Evolutionary conservation across 73 alveolate genomes (phyloP), one percentile per base, ranked within the genome.

Genomic region (Paramecium sexaurelia): DNA sequence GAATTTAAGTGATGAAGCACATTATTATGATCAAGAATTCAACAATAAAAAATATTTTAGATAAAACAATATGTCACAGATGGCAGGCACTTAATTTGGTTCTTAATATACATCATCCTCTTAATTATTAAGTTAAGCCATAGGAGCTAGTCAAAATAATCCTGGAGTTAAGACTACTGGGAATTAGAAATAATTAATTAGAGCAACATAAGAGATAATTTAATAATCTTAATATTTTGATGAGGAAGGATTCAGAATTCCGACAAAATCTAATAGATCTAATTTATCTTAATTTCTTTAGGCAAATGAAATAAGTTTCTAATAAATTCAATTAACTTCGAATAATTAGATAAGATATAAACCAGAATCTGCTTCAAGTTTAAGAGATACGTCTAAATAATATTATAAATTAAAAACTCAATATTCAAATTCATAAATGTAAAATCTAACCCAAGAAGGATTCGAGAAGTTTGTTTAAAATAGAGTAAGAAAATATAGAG

Each of bases 1-100:
- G 43, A 24, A 66, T 56, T 61, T 88, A 61, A 41, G 84, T 40
- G 87, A 88, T 6, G 78, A 68, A 41, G 94, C 90, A n/a, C 69
- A 88, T 35, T 88, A 56, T 40, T 88, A 88, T 69, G 94, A 88
- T 27, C 26, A 57, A 32, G 90, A 88, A 56, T 88, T 88, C 51
- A 88, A 66, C 17, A 55, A 40, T 39, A 36, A 78, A 19, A 41
- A 78, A 78, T 43, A 78, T 78, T 41, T 41, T 10, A 39, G 55
- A 43, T 39, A 78, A 43, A 22, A 19, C 7, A 78, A 78, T 78
- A 26, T 78, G 75, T 41, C 90, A 6, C 41, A 73, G 6, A 36
- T 27, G 39, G 33, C 36, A 27, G 87, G 66, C 32, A 33, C 87
- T 33, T n/a, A 73, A 39, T 73, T 73, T 26, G 84, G 84, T 17